Percentiles rank a stretch among this genome's conserved stretches.
These are phyloP conservation scores for Anthoceros angustus DNA, from an alignment of 225 moss, liverwort and hornwort species.

Conservation along the genomic window DNA sequence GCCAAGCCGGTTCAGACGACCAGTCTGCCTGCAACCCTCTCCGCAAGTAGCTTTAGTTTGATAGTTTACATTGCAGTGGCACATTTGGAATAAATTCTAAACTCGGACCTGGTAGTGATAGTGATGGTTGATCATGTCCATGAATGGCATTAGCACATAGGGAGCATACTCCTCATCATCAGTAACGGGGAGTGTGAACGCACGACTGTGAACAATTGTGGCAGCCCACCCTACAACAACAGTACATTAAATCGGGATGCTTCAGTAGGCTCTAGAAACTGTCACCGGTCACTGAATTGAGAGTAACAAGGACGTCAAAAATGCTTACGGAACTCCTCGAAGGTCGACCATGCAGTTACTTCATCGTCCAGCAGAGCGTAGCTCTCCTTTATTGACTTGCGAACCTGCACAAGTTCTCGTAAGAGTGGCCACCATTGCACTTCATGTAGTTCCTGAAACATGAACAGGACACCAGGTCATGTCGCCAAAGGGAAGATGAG, in stretches of 20 bases:
- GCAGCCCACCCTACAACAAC: conserved; percentile 68
- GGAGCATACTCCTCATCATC: conserved; percentile 65
- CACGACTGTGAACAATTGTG: conserved; percentile 89
- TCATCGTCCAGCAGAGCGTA: conserved; percentile 30
- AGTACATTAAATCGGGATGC: not conserved
- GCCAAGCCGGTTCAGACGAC: conserved; percentile 83
- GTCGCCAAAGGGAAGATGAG: not conserved
- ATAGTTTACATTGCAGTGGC: not conserved
- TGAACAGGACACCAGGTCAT: not conserved
- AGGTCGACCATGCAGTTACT: conserved; percentile 42
- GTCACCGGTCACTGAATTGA: no score
- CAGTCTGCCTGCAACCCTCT: conserved; percentile 53
- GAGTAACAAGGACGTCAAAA: not conserved
- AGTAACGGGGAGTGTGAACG: conserved; percentile 80
- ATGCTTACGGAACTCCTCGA: conserved; percentile 52
- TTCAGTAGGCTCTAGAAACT: not conserved
- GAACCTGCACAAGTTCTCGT: conserved; percentile 86
- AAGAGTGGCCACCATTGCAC: conserved; percentile 89
- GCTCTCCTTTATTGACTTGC: conserved; percentile 81
- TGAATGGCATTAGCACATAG: conserved; percentile 95
- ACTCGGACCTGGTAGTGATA: conserved; percentile 64
- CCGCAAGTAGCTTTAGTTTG: not conserved
- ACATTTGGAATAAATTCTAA: not conserved
- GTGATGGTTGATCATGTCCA: conserved; percentile 99
- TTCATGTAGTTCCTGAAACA: conserved; percentile 58